Conservation (phyloP, 805 yeast species). For the Candida patagonica region DNA sequence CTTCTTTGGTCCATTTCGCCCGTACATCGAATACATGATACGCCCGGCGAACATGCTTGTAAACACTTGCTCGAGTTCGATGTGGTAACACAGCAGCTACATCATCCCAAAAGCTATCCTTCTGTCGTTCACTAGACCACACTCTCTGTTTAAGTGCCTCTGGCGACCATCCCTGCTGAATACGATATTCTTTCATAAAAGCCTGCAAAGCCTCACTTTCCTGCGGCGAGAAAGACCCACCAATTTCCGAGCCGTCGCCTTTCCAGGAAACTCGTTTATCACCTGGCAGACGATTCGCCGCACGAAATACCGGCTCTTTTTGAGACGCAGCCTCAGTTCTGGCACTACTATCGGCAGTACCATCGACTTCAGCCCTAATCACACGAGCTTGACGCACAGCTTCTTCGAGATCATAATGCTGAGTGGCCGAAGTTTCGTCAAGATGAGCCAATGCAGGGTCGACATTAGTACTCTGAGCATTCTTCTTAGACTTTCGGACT, state of each 20-base stretch:
- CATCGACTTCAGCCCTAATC: constrained; percentile 1
- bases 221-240: constrained; percentile 44
- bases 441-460: constrained; percentile 49
- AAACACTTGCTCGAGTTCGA: constrained; percentile 80
- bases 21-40: constrained; percentile 82
- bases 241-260: constrained; percentile 23
- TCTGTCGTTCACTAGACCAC: constrained; percentile 77
- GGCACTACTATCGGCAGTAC: neutral
- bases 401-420: constrained; percentile 10
- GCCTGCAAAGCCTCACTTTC: constrained; percentile 66
- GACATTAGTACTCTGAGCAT: constrained; percentile 29
- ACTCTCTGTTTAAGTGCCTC: constrained; percentile 71
- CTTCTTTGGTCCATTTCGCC: constrained; percentile 84
- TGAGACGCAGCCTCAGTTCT: constrained; percentile 7
- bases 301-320: too few relatives aligned
- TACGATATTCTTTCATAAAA: constrained; percentile 62
- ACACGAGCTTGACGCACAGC: constrained; percentile 11
- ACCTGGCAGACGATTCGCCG: constrained; percentile 3
- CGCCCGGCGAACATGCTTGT: constrained; percentile 84
- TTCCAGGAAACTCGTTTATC: constrained; percentile 15
- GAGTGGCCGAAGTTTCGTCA: constrained; percentile 26
- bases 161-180: constrained; percentile 50
- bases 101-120: constrained; percentile 85
- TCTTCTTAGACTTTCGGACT: neutral
- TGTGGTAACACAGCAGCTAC: constrained; percentile 72